Base-by-base conservation (phyloP, 2,329 filamentous ascomycete genomes). In the Colletotrichum spinosum region DNA sequence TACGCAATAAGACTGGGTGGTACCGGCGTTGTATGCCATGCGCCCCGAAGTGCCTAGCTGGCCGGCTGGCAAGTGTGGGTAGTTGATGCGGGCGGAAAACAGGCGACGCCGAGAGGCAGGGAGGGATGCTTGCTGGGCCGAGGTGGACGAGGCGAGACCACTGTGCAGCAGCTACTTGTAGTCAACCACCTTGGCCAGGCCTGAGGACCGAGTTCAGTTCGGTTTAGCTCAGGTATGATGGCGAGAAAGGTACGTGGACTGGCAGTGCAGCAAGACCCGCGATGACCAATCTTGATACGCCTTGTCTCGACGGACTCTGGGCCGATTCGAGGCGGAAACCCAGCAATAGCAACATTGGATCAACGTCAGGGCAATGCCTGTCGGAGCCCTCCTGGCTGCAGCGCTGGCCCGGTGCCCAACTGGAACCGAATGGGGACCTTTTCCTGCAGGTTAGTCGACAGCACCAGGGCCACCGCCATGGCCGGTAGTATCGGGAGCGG, bases 351-450 rank as follows among this genome's bases (percentile, higher is more conserved):
- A 15, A 11, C 10, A 44, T 13, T n/a, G 42, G 13, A 15, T 17
- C 55, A 25, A 35, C 39, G 17, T 46, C 44, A 54, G 61, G 56
- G 41, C 56, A 57, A 59, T 54, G 61, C 56, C 34, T 55, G 57
- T 60, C 55, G 61, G 61, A 55, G 61, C 61, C 61, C 61, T 65
- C 61, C 58, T 25, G 33, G 15, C 58, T 37, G 53, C 58, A 49
- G 50, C 50, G 45, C 17, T 38, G 25, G 37, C n/a, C 41, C 42
- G 33, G 37, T 17, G 61, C 33, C 49, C 13, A 46, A 50, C 55
- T 51, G 55, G 55, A 51, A 25, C 25, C 25, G 25, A 25, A 25
- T 25, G 25, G 25, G 25, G 25, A 25, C 25, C 25, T 25, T 41
- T 50, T 57, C 44, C 55, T 58, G 42, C 41, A 53, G 25, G 42